Evolutionary conservation across 441 rosid species (phyloP), one percentile per base, ranked within the genome.

Genomic region (Francoa sonchifolia): DNA sequence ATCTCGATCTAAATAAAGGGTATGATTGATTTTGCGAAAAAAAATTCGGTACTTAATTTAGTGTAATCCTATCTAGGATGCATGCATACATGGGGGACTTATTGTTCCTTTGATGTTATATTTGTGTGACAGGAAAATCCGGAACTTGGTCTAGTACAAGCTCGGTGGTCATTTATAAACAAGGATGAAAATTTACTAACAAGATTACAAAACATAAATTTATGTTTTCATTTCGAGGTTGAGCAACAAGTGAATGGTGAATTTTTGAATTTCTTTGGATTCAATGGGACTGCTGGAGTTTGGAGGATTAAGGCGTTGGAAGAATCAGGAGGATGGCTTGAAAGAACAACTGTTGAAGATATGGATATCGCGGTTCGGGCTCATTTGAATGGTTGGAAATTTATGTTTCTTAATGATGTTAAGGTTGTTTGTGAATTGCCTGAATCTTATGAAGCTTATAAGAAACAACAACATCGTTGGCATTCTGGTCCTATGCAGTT

Each of bases 381-480:
- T n/a, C n/a, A n/a, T n/a, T n/a, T n/a, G n/a, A 48, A 39, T 30
- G 35, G 54, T 22, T 48, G 54, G 54, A 48, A 48, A 31, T 48
- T 48, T 21, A 29, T 48, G 25, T 48, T 38, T 39, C 57, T 52
- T 18, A 52, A 52, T 28, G 57, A 52, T 52, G 57, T 52, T 29
- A 50, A 23, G 27, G 27, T 23, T 3, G 19, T 33, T 14, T 33
- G 38, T 8, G 38, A 33, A 19, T 33, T 33, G 38, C 38, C 38
- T 9, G 38, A 33, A 33, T 33, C 38, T 33, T 33, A 87, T 55
- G 96, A 82, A 70, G 88, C 96, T 50, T 87, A 87, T 50, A 87
- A 77, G 71, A 87, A 87, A 44, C 93, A 84, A 27, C 97, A 88
- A 47, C 95, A 33, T 6, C 6, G 38, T 7, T 47, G 52, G 52